Base-by-base conservation (phyloP, 768 basidiomycete genomes). In the Termitomyces sp. region DNA sequence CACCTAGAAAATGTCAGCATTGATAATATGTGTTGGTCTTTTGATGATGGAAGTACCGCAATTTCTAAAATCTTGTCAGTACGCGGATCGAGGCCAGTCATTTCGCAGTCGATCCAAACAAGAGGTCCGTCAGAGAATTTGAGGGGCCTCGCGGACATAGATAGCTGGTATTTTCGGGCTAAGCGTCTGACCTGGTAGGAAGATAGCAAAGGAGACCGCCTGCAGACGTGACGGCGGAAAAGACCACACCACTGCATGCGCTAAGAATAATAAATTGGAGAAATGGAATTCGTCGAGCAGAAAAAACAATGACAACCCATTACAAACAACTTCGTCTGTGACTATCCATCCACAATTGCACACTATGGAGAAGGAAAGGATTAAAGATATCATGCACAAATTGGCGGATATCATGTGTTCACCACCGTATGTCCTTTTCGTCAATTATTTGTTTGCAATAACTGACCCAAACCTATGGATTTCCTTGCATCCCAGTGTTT, bases 81-180 rank as follows among this genome's bases (percentile, higher is more conserved):
- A 50, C 78, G 76, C 4, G 79, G 79, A 66, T 88, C 72, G 41
- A 94, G 77, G 4, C 91, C 91, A 2, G 91, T 93, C 82, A 93
- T 94, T 73, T 94, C 91, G 65, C 90, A 91, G 70, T 94, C 91
- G 53, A 93, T 80, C 92, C 91, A 88, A 7, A 92, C 86, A 57
- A 92, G 72, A 11, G 90, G 88, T 0, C 87, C 86, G 36, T 81
- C 82, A n/a, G 70, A 63, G 55, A 78, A 81, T 58, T 75, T 69
- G 33, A 85, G 70, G 6, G 78, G 73, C 51, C 63, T 68, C 15
- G 48, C 41, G 2, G 45, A 3, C 62, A 63, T 61, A 33, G 39
- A 54, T 45, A 44, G 51, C 9, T 42, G 59, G n/a, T 55, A 20
- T 15, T 27, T 50, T 12, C 24, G 57, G 13, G 42, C 31, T 36